These are phyloP conservation scores for Penicillium ochrochloron DNA, from an alignment of 495 filamentous ascomycete species.

Conservation along the genomic window DNA sequence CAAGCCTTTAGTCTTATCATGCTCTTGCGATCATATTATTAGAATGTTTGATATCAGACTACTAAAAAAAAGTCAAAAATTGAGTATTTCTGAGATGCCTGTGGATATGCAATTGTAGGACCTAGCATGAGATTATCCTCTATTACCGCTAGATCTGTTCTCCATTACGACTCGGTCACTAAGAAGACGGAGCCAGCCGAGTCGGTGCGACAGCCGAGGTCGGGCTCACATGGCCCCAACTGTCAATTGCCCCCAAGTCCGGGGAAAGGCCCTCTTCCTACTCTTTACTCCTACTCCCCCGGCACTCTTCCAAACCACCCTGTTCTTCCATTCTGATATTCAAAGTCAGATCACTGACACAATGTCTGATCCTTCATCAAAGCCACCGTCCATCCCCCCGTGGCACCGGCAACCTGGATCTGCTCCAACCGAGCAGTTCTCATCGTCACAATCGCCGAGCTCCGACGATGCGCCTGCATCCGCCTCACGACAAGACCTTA, in stretches of 20 bases:
- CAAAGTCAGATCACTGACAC: slow-evolving; percentile 1
- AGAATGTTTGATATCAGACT: neutral
- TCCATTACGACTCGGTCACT: neutral
- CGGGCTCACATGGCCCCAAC: slow-evolving; percentile 33
- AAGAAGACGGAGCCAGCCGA: slow-evolving; percentile 14
- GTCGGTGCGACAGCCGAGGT: slow-evolving; percentile 40
- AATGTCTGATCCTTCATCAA: slow-evolving; percentile 47
- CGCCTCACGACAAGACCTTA: slow-evolving; percentile 47
- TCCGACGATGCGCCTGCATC: slow-evolving; percentile 40
- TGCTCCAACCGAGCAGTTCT: slow-evolving; percentile 24
- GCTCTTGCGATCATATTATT: neutral
- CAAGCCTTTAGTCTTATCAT: neutral
- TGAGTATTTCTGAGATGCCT: neutral
- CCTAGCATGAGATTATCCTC: neutral
- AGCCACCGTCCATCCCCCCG: slow-evolving; percentile 47
- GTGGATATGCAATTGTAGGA: neutral
- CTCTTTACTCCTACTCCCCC: slow-evolving; percentile 1
- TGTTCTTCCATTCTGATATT: slow-evolving; percentile 6
- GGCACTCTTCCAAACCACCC: neutral
- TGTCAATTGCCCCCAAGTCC: slow-evolving; percentile 20
- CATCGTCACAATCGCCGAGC: slow-evolving; percentile 36
- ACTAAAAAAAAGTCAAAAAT: neutral
- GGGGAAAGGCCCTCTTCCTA: slow-evolving; percentile 26
- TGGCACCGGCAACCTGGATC: slow-evolving; percentile 47
- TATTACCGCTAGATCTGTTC: neutral